phyloP scores from a whole-genome alignment of 345 rosid species.

The Melastoma malabathricum region DNA sequence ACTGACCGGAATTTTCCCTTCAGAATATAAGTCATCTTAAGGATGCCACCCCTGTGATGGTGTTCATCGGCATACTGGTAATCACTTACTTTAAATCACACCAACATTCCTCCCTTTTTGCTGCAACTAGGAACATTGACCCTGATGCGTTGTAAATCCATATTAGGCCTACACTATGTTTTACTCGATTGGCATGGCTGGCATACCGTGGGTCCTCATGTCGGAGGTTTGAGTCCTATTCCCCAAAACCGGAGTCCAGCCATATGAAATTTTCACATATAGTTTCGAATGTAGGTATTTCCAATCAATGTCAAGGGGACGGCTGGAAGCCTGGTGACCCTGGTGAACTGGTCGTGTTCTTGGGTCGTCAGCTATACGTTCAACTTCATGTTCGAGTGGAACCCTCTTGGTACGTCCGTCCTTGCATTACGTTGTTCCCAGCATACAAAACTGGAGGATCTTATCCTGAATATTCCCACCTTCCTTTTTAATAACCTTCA shows the following conservation, averaged over 20 bases:
- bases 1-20: background rate
- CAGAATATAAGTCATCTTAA: conserved; percentile 1
- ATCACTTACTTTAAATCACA: background rate
- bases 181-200: conserved; percentile 4
- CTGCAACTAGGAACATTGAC: background rate
- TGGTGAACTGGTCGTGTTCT: conserved; percentile 76
- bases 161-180: conserved; percentile 22
- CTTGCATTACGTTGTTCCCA: background rate
- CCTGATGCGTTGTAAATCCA: conserved; percentile 2
- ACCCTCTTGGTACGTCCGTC: conserved; percentile 38
- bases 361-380: conserved; percentile 81
- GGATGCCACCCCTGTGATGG: conserved; percentile 1
- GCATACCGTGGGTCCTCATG: conserved; percentile 20
- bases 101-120: background rate
- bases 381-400: conserved; percentile 77
- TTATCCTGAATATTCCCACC: background rate
- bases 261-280: too few species aligned
- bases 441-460: background rate
- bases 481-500: conserved; percentile 5
- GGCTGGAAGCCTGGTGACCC: conserved; percentile 75
- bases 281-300: conserved; percentile 36
- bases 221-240: conserved; percentile 35
- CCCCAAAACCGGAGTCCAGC: too few species aligned
- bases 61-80: conserved; percentile 6
- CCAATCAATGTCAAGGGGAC: conserved; percentile 68